These are phyloP conservation scores for Mallotus repandus DNA, from an alignment of 441 rosid species.

Conservation along the genomic window DNA sequence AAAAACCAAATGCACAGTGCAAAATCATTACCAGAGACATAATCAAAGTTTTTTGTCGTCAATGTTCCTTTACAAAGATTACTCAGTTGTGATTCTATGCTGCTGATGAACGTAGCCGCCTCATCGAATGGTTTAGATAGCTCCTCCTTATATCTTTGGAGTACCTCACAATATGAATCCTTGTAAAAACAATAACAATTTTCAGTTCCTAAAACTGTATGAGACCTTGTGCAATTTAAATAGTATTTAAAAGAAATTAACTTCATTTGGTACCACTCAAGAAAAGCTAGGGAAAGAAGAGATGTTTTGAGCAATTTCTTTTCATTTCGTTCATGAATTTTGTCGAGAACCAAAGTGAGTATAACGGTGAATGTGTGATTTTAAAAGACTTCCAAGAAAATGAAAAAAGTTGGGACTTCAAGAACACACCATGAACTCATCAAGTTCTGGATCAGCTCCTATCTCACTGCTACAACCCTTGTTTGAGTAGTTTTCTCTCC, in stretches of 20 bases:
- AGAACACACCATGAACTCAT: slow-evolving; percentile 57
- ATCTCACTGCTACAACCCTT: slow-evolving; percentile 26
- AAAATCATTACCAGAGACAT: slow-evolving; percentile 37
- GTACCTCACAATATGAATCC: slow-evolving; percentile 60
- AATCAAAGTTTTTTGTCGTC: slow-evolving; percentile 33
- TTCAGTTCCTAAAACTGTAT: not conserved
- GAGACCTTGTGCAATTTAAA: not conserved
- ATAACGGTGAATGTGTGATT: not conserved
- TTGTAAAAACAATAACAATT: slow-evolving; percentile 17
- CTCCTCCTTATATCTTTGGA: slow-evolving; percentile 56
- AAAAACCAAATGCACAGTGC: slow-evolving; percentile 7
- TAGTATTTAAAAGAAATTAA: not conserved
- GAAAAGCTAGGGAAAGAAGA: not conserved
- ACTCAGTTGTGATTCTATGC: slow-evolving; percentile 57
- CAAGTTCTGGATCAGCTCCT: slow-evolving; percentile 67
- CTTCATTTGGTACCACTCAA: not conserved
- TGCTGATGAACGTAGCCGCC: slow-evolving; percentile 51
- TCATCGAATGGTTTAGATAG: slow-evolving; percentile 59
- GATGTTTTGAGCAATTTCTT: slow-evolving; percentile 1
- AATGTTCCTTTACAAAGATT: slow-evolving; percentile 48
- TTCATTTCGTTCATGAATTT: not conserved
- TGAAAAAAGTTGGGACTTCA: not conserved
- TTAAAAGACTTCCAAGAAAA: not conserved
- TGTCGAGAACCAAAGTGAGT: slow-evolving; percentile 18
- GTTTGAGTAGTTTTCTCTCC: slow-evolving; percentile 32